Evolutionary conservation across 306 rosid species (phyloP).

Genomic region (Amphicarpaea edgeworthii): DNA sequence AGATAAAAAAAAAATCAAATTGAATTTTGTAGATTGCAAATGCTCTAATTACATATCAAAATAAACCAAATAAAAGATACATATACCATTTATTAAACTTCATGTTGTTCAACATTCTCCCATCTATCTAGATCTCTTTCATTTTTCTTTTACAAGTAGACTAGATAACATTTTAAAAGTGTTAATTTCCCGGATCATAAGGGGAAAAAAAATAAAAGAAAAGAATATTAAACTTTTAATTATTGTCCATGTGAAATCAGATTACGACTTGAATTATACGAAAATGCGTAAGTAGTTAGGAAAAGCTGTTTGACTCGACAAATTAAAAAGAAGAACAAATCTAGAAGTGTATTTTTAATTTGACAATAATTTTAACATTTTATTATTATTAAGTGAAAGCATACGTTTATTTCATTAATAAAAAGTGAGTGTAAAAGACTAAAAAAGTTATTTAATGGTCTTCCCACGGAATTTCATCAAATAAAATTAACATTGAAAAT

Average conservation of each 20-base stretch:
- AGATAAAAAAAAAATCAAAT: no score
- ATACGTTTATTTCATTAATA: not conserved
- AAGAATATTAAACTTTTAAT: not conserved
- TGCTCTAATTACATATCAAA: no score
- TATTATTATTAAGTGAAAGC: not conserved
- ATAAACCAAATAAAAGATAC: no score
- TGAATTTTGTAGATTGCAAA: no score
- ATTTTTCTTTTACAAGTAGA: not conserved
- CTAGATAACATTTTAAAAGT: not conserved
- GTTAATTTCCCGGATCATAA: not conserved
- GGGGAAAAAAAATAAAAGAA: no score
- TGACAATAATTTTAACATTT: not conserved
- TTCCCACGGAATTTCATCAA: no score
- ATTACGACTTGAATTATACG: constrained; percentile 23
- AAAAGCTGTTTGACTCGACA: constrained; percentile 35
- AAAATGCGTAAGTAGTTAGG: not conserved
- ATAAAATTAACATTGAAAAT: not conserved
- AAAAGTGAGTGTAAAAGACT: not conserved
- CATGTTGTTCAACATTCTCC: no score
- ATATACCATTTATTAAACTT: no score
- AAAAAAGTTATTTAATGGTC: not conserved
- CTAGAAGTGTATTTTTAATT: not conserved
- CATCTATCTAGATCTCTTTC: not conserved
- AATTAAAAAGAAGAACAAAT: not conserved
- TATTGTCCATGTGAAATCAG: constrained; percentile 33